Evolutionary conservation across 768 basidiomycete genomes (phyloP).

Genomic region (Trametes cubensis): DNA sequence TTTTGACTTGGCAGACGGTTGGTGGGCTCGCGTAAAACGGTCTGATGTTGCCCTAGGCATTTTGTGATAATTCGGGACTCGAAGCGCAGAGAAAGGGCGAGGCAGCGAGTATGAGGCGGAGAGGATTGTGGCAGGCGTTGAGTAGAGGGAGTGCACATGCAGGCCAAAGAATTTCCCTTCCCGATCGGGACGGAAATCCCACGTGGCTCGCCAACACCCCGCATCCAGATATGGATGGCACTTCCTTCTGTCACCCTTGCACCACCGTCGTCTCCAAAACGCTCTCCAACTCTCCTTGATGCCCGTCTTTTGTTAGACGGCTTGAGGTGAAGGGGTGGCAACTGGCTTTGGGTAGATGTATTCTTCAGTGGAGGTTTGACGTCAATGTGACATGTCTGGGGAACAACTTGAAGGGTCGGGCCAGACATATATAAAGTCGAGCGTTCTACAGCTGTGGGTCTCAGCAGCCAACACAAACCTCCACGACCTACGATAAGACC

Average conservation of each 20-base stretch:
- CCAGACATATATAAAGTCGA: neutral
- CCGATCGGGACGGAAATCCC: conserved; percentile 7
- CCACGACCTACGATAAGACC: neutral
- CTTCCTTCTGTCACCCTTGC: neutral
- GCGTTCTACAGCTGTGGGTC: neutral
- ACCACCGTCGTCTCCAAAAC: neutral
- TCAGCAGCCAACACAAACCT: neutral
- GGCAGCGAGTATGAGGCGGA: neutral
- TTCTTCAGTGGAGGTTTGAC: conserved; percentile 6
- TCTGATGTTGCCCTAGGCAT: conserved; percentile 85
- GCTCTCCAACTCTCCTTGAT: neutral
- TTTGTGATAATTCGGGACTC: neutral
- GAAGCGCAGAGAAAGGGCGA: neutral
- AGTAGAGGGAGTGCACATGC: neutral
- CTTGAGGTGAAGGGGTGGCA: neutral
- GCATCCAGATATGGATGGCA: neutral
- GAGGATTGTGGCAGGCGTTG: neutral
- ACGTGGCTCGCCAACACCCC: conserved; percentile 5
- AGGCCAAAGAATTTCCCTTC: conserved; percentile 8
- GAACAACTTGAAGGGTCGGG: too few species aligned
- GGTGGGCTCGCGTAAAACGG: conserved; percentile 70
- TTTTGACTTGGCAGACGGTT: conserved; percentile 56
- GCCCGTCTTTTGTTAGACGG: neutral
- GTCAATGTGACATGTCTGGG: conserved; percentile 3
- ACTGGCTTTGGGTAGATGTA: too few species aligned